Evolutionary conservation across 495 filamentous ascomycete genomes (phyloP), one percentile per base, ranked within the genome.

Genomic region (Tuber microsphaerosporum): DNA sequence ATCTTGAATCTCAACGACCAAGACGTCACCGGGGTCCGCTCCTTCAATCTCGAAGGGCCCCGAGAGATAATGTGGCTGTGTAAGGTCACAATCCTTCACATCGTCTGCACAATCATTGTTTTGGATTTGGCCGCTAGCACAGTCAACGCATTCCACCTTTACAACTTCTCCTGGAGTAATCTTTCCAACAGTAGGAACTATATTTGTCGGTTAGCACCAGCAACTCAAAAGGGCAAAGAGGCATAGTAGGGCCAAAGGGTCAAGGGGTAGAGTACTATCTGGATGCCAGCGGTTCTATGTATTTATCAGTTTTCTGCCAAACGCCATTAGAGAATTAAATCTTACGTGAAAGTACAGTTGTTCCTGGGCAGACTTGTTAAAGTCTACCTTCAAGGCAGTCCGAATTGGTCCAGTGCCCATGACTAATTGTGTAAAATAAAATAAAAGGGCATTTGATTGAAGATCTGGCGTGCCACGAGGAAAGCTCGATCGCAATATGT

Each of bases 131-230:
- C 94, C 94, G 20, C 93, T 93, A 1, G 89, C 91, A 89, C 92
- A 94, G 84, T 98, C 94, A 34, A 97, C 85, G 79, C 94, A 98
- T 87, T 97, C 93, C 80, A 98, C 94, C 85, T 97, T 97, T 76
- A 97, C 94, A 4, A 92, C 90, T 84, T 98, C 94, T 51, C 90
- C 90, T 83, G 94, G 91, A 79, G 90, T 89, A 83, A 98, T 95
- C 68, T 89, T 90, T 45, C 87, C 91, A 56, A 85, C 87, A 73
- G 88, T 89, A 19, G 94, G 94, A 79, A 98, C 93, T 94, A 68
- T 43, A 17, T 76, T 43, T 78, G 72, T 39, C 2, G 51, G 17
- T 78, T 44, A 79, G 69, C 37, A 72, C 69, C 20, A 56, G 43
- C 43, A 39, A 20, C 22, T 12, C 7, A 74, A 45, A 43, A 12